Evolutionary conservation across 1,284 basidiomycete species (phyloP), one percentile per base, ranked within the genome.

Genomic region (Trichosporon ovoides): DNA sequence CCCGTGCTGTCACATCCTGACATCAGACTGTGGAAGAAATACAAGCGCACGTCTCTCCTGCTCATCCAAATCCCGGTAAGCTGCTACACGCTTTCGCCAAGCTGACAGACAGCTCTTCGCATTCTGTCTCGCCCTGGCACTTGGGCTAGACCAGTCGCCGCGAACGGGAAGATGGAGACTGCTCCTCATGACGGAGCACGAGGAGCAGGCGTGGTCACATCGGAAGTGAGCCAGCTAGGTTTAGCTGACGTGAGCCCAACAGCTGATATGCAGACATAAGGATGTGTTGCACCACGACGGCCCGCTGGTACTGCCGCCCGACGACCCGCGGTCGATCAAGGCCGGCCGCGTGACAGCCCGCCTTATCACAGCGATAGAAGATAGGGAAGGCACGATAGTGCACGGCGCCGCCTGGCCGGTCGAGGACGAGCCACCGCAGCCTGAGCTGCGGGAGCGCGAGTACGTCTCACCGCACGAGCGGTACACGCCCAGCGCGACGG

Each of bases 201-300:
- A 82, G 59, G 81, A 82, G 66, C 68, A 79, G 58, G 75, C 78
- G 31, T 81, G 81, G 81, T 76, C 78, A 3, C 71, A 77, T 20
- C 64, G 77, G 37, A 77, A 80, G 77, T 80, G 58, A 57, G 77
- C 43, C 24, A 5, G n/a, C n/a, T n/a, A n/a, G n/a, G n/a, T n/a
- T 22, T 10, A 12, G 7, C 2, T 16, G 6, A 16, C 1, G 2
- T 13, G 28, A 31, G 5, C n/a, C 11, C 18, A 20, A 20, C 20
- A n/a, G 14, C 53, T 52, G 38, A 55, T 36, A 48, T 13, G 1
- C 46, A 79, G 79, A 64, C 77, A 79, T 60, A 71, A 77, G 53
- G 78, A 79, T 49, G 68, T 77, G 16, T 68, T 81, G 11, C 63
- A 69, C 10, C 64, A 71, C 35, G 80, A 81, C 63, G 78, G 77